A percentile compares a stretch with the other conserved stretches of the same genome.
Conservation (phyloP, 768 basidiomycete genomes). For the Leccinum variicolor region DNA sequence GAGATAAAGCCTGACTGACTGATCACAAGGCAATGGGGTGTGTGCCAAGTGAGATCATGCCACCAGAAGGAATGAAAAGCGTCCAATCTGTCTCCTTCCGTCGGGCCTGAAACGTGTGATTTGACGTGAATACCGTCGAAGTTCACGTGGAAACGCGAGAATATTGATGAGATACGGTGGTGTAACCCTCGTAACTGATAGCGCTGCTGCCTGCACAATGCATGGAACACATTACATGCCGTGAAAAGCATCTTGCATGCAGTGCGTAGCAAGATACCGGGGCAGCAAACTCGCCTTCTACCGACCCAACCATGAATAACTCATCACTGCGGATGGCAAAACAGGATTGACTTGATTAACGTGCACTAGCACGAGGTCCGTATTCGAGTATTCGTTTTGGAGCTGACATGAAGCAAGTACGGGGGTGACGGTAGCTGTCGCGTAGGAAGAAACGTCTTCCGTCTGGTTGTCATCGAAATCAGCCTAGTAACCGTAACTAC, state of each 20-base stretch:
- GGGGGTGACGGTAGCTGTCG: no score
- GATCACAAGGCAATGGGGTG: not conserved
- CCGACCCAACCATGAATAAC: not conserved
- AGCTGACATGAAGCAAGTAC: no score
- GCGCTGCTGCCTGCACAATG: not conserved
- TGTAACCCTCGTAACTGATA: not conserved
- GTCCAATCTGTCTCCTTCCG: not conserved
- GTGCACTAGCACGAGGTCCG: no score
- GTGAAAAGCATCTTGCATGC: not conserved
- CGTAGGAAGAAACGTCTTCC: not conserved
- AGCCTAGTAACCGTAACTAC: not conserved
- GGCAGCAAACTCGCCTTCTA: not conserved
- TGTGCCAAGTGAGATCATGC: not conserved
- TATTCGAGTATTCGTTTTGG: no score
- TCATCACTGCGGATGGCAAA: not conserved
- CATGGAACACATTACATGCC: not conserved
- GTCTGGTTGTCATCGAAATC: not conserved
- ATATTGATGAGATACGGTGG: not conserved
- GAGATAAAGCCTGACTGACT: not conserved
- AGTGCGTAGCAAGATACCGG: not conserved
- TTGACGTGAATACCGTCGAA: not conserved
- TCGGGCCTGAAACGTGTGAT: not conserved
- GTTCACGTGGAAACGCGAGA: not conserved
- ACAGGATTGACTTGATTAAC: not conserved
- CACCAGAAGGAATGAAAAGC: not conserved